Percentiles rank a stretch among this genome's conserved stretches.
phyloP scores from a whole-genome alignment of 257 asterid genomes.

The Primulina huaijiensis region DNA sequence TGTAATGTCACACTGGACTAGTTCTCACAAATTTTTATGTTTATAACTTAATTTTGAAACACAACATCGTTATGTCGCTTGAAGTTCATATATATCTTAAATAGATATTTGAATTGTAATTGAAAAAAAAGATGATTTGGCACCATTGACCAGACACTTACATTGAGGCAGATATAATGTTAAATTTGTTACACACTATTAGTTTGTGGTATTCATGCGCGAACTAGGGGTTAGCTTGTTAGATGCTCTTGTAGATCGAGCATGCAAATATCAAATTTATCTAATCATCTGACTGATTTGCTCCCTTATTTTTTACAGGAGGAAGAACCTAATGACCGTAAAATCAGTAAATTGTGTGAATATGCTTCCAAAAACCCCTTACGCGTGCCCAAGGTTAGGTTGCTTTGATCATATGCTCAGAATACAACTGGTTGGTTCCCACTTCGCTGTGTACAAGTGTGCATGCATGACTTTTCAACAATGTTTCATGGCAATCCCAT shows the following conservation, averaged over 20 bases:
- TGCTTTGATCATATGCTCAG: conserved; percentile 20
- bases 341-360: conserved; percentile 69
- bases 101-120: neutral
- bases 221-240: neutral
- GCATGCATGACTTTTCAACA: neutral
- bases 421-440: conserved; percentile 1
- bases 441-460: neutral
- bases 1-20: neutral
- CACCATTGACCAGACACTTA: neutral
- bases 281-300: conserved; percentile 18
- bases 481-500: neutral
- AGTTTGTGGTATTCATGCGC: neutral
- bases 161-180: neutral
- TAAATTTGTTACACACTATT: neutral
- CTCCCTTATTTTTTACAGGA: conserved; percentile 42
- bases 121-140: neutral
- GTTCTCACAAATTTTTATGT: neutral
- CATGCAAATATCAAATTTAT: conserved; percentile 13
- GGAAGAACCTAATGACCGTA: conserved; percentile 73
- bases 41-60: too few relatives aligned
- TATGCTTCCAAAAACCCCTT: conserved; percentile 77
- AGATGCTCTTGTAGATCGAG: conserved; percentile 6
- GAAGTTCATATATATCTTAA: neutral
- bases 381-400: conserved; percentile 73
- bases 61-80: neutral